These are phyloP conservation scores for Prunus fruticosa DNA, from an alignment of 306 rosid species.

Conservation along the genomic window DNA sequence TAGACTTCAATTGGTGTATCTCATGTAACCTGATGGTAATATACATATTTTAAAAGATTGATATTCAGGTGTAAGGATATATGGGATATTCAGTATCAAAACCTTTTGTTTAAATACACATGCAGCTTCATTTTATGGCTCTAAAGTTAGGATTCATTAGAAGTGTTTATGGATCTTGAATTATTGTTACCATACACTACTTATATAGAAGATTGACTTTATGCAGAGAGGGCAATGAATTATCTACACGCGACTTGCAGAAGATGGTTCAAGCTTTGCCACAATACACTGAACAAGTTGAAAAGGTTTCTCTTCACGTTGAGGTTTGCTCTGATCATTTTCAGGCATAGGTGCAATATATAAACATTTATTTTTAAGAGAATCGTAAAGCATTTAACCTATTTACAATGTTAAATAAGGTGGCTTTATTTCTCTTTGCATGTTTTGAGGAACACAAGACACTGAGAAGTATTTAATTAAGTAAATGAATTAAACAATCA, in stretches of 20 bases:
- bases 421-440: too few species aligned
- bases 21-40: too few species aligned
- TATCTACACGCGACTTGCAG: constrained; percentile 90
- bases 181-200: background rate
- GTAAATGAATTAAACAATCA: too few species aligned
- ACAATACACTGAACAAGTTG: constrained; percentile 91
- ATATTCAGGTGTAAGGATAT: too few species aligned
- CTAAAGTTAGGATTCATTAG: background rate
- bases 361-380: background rate
- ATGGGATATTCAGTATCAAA: too few species aligned
- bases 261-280: constrained; percentile 99
- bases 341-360: background rate
- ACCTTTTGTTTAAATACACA: too few species aligned
- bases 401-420: too few species aligned
- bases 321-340: constrained; percentile 51
- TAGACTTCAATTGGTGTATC: too few species aligned
- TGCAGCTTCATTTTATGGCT: background rate
- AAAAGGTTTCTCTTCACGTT: constrained; percentile 86
- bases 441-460: too few species aligned
- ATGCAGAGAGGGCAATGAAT: constrained; percentile 73
- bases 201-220: constrained; percentile 28
- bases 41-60: too few species aligned
- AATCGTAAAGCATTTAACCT: background rate
- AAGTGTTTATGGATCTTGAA: background rate
- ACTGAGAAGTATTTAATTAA: too few species aligned